Base-by-base conservation (phyloP, 192 early-diverging fungal genomes). In the Coemansia sp. region DNA sequence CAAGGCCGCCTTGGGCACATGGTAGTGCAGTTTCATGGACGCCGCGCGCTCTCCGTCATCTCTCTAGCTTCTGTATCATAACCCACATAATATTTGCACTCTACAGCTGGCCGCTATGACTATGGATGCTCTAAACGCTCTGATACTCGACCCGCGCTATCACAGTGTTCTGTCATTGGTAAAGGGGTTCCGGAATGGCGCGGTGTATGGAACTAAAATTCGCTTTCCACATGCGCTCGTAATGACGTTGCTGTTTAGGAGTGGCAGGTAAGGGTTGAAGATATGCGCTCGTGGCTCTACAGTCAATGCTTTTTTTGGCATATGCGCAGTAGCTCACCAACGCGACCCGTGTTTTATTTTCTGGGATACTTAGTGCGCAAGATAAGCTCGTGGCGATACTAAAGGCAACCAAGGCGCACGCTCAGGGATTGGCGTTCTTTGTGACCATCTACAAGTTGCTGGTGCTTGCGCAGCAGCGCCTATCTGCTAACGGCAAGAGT, bases 151-250 rank as follows among this genome's bases (percentile, higher is more conserved):
- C 62, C 92, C 92, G n/a, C 77, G 84, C 59, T 87, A 92, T 83
- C 91, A 91, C 81, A 90, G 93, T 62, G 28, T 91, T 10, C 84
- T 97, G 38, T 78, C 92, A 26, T 88, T 97, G 36, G 75, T 97
- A 53, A 97, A 97, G 75, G 94, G 94, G 20, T 90, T 93, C 62
- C 86, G 96, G 61, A 98, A 95, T 75, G 96, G 96, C 62, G 86
- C 93, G 45, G 96, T 98, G 10, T 98, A 98, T 65, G 96, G 95
- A 33, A 92, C 95, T 48, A 95, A 97, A 79, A 89, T 98, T 61
- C 84, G 96, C 43, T 96, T 97, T 65, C 95, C 95, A n/a, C 95
- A 97, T 75, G 95, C 95, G 16, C 75, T 97, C 0, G 94, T 97
- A 60, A 97, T 97, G 95, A 95, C 96, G 8, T 79, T 98, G 59